Evolutionary conservation across 2,329 filamentous ascomycete genomes (phyloP).

Genomic region (Tolypocladium nubicola): DNA sequence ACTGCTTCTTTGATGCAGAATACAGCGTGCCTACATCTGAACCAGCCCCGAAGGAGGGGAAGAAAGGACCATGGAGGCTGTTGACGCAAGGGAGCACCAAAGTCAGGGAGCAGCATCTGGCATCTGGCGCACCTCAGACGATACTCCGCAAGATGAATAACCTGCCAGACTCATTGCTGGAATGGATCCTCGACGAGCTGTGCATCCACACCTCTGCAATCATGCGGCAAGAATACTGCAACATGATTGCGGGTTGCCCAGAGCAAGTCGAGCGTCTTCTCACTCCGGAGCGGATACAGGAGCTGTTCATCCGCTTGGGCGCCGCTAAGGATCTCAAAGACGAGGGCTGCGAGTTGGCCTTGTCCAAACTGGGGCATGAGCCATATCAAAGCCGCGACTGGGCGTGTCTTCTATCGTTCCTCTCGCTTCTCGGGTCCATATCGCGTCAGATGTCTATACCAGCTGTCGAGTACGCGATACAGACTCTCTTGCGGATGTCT

Average conservation of each 20-base stretch:
- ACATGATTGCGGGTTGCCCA: constrained; percentile 35
- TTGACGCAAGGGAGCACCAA: constrained; percentile 31
- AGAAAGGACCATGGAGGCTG: constrained; percentile 34
- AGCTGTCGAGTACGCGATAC: constrained; percentile 27
- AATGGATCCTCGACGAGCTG: constrained; percentile 55
- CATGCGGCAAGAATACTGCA: constrained; percentile 50
- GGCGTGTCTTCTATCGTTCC: constrained; percentile 30
- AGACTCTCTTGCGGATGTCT: constrained; percentile 42
- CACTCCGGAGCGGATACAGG: constrained; percentile 31
- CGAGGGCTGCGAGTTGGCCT: constrained; percentile 9
- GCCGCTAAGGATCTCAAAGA: constrained; percentile 35
- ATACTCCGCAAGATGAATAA: constrained; percentile 21
- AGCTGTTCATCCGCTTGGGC: constrained; percentile 49
- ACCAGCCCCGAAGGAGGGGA: constrained; percentile 17
- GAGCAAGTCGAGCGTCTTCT: constrained; percentile 34
- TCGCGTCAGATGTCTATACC: constrained; percentile 23
- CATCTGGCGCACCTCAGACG: constrained; percentile 50
- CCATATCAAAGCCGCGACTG: constrained; percentile 32
- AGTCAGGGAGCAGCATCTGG: constrained; percentile 46
- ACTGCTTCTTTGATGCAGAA: constrained; percentile 39
- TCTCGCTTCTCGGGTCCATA: constrained; percentile 29
- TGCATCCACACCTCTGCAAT: constrained; percentile 43
- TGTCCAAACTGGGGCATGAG: constrained; percentile 12
- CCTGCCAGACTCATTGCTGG: constrained; percentile 53
- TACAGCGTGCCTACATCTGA: constrained; percentile 14